Base-by-base conservation (phyloP, 1,284 basidiomycete genomes). In the Trichosporon ovoides region DNA sequence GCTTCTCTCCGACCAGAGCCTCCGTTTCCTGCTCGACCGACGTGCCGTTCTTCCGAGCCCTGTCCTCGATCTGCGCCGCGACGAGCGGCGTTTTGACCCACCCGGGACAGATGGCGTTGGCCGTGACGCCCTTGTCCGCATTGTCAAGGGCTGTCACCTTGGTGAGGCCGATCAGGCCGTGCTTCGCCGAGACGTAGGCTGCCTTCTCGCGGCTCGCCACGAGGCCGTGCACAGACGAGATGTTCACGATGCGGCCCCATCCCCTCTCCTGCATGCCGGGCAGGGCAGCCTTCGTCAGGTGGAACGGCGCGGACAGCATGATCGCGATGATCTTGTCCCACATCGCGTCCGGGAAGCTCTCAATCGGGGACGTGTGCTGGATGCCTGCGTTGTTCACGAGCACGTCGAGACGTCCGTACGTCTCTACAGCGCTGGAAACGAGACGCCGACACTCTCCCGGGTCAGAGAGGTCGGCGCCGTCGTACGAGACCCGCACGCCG, bases 341-440 rank as follows among this genome's bases (percentile, higher is more conserved):
- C 22, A 18, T 10, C 9, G 52, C 51, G 40, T 52, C 51, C 14
- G 51, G 51, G 31, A 59, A 59, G 9, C 6, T 22, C 31, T 59
- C 54, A 19, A 40, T 33, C 18, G 38, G 58, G 2, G 36, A 33
- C 7, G 34, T 33, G 31, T 49, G 43, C 43, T 56, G 54, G 35
- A 59, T 49, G 0, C 58, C 54, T 14, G 58, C 54, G 31, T 59
- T 59, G 54, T 59, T 59, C 13, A 59, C 58, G 7, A 59, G 54
- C 7, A 59, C 51, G 43, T 59, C 58, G 20, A 56, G 12, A 13
- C 24, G 7, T 2, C 51, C 58, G n/a, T 48, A 31, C 11, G 13
- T 14, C 33, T 20, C 28, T 3, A 43, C 19, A 1, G 53, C 24
- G 10, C 34, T 18, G 14, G 18, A 13, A 22, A 59, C 43, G 34